phyloP scores from a whole-genome alignment of 108 stramenopile species.

The Pinguiococcus pyrenoidosus region DNA sequence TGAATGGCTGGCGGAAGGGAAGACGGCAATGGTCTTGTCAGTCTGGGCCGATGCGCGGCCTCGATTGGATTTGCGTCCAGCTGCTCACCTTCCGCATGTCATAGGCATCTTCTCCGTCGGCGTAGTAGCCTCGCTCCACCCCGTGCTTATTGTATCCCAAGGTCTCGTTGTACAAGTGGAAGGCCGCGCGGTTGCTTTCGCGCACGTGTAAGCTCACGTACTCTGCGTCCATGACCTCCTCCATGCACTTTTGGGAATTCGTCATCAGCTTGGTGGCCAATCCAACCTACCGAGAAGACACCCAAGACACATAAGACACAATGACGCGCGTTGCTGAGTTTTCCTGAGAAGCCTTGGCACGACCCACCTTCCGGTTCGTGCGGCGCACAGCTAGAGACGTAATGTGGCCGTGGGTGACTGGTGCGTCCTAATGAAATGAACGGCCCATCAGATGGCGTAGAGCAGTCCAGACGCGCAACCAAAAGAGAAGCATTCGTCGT shows the following conservation, averaged over 20 bases:
- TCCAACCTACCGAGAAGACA: no score
- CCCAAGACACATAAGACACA: no score
- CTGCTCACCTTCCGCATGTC: no score
- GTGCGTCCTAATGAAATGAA: no score
- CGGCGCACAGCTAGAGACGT: slow-evolving; percentile 89
- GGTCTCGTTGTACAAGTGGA: slow-evolving; percentile 87
- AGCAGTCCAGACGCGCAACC: not conserved
- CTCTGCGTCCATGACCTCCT: slow-evolving; percentile 72
- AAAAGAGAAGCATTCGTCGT: slow-evolving; percentile 12
- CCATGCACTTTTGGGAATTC: slow-evolving; percentile 74
- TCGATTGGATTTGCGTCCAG: no score
- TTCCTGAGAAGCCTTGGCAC: slow-evolving; percentile 22
- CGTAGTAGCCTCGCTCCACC: slow-evolving; percentile 94
- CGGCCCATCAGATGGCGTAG: slow-evolving; percentile 3
- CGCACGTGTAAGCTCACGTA: slow-evolving; percentile 95
- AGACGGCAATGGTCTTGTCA: no score
- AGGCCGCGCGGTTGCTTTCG: slow-evolving; percentile 86
- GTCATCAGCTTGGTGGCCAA: slow-evolving; percentile 83
- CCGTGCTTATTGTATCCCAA: slow-evolving; percentile 81
- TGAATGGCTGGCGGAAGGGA: no score
- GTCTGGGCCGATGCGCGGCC: no score
- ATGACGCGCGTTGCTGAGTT: no score
- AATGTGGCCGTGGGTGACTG: slow-evolving; percentile 72
- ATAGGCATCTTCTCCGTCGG: slow-evolving; percentile 97
- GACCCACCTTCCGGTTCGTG: slow-evolving; percentile 65